phyloP scores from a whole-genome alignment of 768 basidiomycete species.

The Mycena filopes region DNA sequence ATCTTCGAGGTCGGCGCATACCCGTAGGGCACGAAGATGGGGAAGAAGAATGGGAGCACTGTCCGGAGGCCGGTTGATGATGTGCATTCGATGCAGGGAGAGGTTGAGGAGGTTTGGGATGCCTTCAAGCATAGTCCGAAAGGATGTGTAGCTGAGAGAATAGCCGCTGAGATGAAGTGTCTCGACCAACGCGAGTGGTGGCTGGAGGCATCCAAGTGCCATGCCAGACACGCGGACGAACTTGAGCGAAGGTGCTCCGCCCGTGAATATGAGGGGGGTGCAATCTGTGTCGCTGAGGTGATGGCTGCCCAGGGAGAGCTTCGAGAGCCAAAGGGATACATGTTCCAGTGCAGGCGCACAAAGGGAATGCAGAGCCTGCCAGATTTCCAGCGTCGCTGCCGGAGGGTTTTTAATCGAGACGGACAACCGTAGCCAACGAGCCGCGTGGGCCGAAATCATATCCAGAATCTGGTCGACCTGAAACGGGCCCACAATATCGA shows the following conservation, averaged over 20 bases:
- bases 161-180: conserved; percentile 59
- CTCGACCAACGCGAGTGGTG: conserved; percentile 46
- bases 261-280: conserved; percentile 44
- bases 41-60: conserved; percentile 45
- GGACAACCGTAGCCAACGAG: conserved; percentile 53
- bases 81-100: conserved; percentile 52
- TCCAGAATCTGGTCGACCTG: conserved; percentile 42
- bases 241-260: conserved; percentile 45
- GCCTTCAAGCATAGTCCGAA: conserved; percentile 46
- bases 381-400: conserved; percentile 40
- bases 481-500: conserved; percentile 41
- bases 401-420: conserved; percentile 39
- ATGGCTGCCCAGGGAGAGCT: conserved; percentile 34
- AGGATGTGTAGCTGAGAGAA: conserved; percentile 49
- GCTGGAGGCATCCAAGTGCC: conserved; percentile 52
- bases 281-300: conserved; percentile 45
- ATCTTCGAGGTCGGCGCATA: conserved; percentile 44
- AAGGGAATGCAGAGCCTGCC: conserved; percentile 39
- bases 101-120: conserved; percentile 52
- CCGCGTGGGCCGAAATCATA: conserved; percentile 46
- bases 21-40: conserved; percentile 51
- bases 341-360: conserved; percentile 49
- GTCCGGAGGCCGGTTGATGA: conserved; percentile 30
- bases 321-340: conserved; percentile 50
- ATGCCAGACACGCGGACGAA: conserved; percentile 56